Evolutionary conservation across 1,284 basidiomycete genomes (phyloP).

Genomic region (Bondarzewia mesenterica): DNA sequence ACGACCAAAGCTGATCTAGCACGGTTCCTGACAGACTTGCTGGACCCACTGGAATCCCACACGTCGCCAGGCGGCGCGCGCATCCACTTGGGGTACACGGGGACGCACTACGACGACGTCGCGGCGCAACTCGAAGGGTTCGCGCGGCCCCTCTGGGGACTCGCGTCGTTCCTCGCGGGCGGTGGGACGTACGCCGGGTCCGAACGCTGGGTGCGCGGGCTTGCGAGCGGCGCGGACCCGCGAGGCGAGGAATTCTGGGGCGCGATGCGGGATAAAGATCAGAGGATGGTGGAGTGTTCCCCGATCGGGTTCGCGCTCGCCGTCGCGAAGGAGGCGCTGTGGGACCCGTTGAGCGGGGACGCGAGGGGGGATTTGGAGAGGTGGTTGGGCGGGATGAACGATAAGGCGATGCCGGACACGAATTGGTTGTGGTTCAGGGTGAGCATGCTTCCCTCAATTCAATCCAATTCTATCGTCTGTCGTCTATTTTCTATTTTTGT

Average conservation of each 20-base stretch:
- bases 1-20: slow-evolving; percentile 50
- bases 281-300: slow-evolving; percentile 78
- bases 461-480: no score
- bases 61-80: slow-evolving; percentile 69
- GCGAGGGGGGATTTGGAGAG: slow-evolving; percentile 51
- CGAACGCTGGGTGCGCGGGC: slow-evolving; percentile 57
- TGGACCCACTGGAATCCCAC: slow-evolving; percentile 60
- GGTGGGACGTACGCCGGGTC: slow-evolving; percentile 48
- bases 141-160: slow-evolving; percentile 70
- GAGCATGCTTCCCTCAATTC: slow-evolving; percentile 1
- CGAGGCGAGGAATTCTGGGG: slow-evolving; percentile 68
- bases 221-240: slow-evolving; percentile 61
- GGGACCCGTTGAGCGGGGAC: slow-evolving; percentile 47
- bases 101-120: slow-evolving; percentile 67
- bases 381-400: slow-evolving; percentile 71
- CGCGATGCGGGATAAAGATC: slow-evolving; percentile 65
- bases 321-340: slow-evolving; percentile 57
- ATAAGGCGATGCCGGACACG: slow-evolving; percentile 66
- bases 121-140: slow-evolving; percentile 74
- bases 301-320: slow-evolving; percentile 68
- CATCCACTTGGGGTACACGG: slow-evolving; percentile 64
- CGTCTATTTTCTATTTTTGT: no score
- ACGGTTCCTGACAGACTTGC: slow-evolving; percentile 45
- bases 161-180: slow-evolving; percentile 58
- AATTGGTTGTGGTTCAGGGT: slow-evolving; percentile 82